Evolutionary conservation across 805 yeast species (phyloP).

Genomic region (Starmerella asiatica): DNA sequence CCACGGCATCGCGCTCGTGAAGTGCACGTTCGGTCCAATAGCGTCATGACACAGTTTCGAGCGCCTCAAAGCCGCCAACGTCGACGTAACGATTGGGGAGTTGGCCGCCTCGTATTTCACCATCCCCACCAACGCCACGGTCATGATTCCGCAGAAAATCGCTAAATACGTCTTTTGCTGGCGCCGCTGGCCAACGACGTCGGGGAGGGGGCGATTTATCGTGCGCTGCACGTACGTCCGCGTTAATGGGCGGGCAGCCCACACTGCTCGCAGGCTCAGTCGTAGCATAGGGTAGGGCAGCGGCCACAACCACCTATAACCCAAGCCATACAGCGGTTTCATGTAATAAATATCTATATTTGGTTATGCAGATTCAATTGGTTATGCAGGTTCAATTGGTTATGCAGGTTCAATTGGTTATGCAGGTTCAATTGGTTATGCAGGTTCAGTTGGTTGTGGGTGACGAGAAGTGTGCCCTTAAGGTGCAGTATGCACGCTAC

Average conservation of each 20-base stretch:
- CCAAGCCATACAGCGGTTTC: no score
- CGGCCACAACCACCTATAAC: no score
- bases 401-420: no score
- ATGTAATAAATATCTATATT: no score
- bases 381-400: no score
- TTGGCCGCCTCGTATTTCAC: slow-evolving; percentile 88
- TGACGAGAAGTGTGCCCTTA: no score
- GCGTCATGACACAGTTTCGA: slow-evolving; percentile 46
- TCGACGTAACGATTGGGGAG: slow-evolving; percentile 78
- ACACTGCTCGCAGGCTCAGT: background rate
- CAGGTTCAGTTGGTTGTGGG: no score
- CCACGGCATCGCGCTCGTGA: slow-evolving; percentile 74
- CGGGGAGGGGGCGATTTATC: slow-evolving; percentile 67
- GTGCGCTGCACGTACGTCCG: slow-evolving; percentile 25
- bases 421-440: no score
- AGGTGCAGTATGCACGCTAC: no score
- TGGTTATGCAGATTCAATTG: no score
- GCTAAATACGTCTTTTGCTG: slow-evolving; percentile 43
- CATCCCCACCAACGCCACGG: slow-evolving; percentile 45
- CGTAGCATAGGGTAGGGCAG: background rate
- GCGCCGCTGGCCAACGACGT: slow-evolving; percentile 33
- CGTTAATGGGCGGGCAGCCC: background rate
- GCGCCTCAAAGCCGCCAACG: slow-evolving; percentile 73
- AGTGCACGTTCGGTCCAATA: slow-evolving; percentile 66
- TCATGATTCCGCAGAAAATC: slow-evolving; percentile 41